Evolutionary conservation across 257 asterid species (phyloP).

Genomic region (Nicotiana noctiflora): DNA sequence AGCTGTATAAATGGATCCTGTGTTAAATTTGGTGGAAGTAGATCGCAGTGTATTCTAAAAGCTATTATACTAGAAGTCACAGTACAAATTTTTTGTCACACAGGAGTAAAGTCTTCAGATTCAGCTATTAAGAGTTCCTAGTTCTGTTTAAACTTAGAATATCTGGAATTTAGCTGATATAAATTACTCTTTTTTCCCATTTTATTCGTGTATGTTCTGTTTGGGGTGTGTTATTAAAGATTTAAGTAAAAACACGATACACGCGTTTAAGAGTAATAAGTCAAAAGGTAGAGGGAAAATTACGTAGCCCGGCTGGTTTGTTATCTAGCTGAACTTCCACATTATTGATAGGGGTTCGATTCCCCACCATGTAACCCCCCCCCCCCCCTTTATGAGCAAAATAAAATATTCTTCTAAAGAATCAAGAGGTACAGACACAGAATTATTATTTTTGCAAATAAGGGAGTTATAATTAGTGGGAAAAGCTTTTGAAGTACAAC

Average conservation of each 20-base stretch:
- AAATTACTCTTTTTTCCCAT: background rate
- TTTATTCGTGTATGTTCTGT: background rate
- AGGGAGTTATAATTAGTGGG: too few relatives aligned
- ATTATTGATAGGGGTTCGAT: too few relatives aligned
- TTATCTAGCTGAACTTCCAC: too few relatives aligned
- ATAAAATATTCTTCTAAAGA: too few relatives aligned
- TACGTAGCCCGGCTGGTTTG: too few relatives aligned
- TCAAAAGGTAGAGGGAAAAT: too few relatives aligned
- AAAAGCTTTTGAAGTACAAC: background rate
- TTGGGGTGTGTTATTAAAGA: background rate
- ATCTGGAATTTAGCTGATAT: background rate
- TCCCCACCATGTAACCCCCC: too few relatives aligned
- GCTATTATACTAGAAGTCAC: background rate
- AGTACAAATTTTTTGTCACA: background rate
- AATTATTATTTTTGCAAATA: too few relatives aligned
- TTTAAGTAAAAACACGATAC: background rate
- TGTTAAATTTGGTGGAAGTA: background rate
- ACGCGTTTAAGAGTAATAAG: background rate
- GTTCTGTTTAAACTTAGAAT: background rate
- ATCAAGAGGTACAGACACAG: too few relatives aligned
- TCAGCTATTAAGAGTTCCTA: background rate
- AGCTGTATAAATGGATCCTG: background rate
- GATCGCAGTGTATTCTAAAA: background rate
- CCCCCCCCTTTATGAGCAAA: too few relatives aligned
- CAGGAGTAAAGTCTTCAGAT: background rate